Evolutionary conservation across 2,329 filamentous ascomycete species (phyloP), one percentile per base, ranked within the genome.

Genomic region (Ustilaginoidea virens): DNA sequence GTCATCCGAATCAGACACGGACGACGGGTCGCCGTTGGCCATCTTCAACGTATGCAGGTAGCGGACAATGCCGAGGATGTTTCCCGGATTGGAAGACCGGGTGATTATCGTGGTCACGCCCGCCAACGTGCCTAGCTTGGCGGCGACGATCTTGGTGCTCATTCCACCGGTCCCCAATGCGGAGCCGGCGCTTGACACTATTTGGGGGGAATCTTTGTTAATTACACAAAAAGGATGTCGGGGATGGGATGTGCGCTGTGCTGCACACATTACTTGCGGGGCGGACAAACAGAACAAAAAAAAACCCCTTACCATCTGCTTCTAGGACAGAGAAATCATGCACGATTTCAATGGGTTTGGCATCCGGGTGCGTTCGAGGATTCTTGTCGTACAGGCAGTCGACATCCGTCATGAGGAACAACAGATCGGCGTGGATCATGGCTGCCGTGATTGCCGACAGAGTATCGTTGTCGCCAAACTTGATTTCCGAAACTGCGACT

Each of bases 391-490:
- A 98, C 9, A 98, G 63, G 48, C 87, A 94, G 50, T 98, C 90
- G 27, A 98, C 90, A 48, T 98, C 90, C 1, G 90, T 98, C 90
- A 98, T 96, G 38, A 98, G 67, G 55, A 98, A 98, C 7, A 98
- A 66, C 44, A 93, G 82, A 47, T 98, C 86, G 28, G 90, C 90
- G 45, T 93, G 83, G 13, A 96, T 81, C 85, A 96, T 96, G 40
- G 80, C 90, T 1, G 90, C 83, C 1, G 90, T 93, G 42, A 98
- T 94, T 33, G 90, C 90, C 9, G 85, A 93, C 26, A 98, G 64
- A 2, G 90, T 98, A 53, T 98, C 90, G 45, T 98, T 98, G 62
- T 98, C 90, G 40, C 90, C 90, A 48, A 98, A 98, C 62, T 96
- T 96, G 59, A 98, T 98, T 66, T 98, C 90, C 25, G 87, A 81